A percentile compares a stretch with the other conserved stretches of the same genome.
These are phyloP conservation scores for Leucocoprinus birnbaumii DNA, from an alignment of 768 basidiomycete species.

Conservation along the genomic window DNA sequence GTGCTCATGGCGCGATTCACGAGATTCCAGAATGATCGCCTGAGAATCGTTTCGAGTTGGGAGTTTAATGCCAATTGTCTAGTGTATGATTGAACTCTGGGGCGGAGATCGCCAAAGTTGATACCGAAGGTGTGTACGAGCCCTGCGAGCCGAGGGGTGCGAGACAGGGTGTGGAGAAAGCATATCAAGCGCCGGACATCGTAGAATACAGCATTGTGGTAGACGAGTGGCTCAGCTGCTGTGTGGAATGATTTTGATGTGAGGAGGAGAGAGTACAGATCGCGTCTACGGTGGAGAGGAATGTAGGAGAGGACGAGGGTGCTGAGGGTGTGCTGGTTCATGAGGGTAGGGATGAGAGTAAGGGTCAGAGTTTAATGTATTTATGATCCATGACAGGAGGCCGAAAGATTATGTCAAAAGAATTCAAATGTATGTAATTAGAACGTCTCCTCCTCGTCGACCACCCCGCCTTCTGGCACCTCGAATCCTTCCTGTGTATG, in stretches of 20 bases:
- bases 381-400: background rate
- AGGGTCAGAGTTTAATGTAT: background rate
- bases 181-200: constrained; percentile 31
- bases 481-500: constrained; percentile 85
- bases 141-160: constrained; percentile 32
- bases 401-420: background rate
- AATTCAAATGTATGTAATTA: constrained; percentile 20
- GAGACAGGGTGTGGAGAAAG: constrained; percentile 37
- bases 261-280: constrained; percentile 41
- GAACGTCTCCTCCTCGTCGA: constrained; percentile 84
- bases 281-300: constrained; percentile 19
- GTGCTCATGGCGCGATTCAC: constrained; percentile 39
- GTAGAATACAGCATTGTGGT: constrained; percentile 35
- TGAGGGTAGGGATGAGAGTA: background rate
- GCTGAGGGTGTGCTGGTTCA: background rate
- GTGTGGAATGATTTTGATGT: constrained; percentile 45
- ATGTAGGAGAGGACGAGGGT: constrained; percentile 1
- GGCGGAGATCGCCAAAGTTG: constrained; percentile 16
- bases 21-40: constrained; percentile 39
- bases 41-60: constrained; percentile 19
- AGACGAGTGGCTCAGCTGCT: constrained; percentile 46
- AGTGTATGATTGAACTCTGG: constrained; percentile 10
- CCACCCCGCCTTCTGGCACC: constrained; percentile 63
- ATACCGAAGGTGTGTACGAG: constrained; percentile 44
- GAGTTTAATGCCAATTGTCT: constrained; percentile 18